These are phyloP conservation scores for Eimeria sp. DNA, from an alignment of 169 alveolate species.

Conservation along the genomic window DNA sequence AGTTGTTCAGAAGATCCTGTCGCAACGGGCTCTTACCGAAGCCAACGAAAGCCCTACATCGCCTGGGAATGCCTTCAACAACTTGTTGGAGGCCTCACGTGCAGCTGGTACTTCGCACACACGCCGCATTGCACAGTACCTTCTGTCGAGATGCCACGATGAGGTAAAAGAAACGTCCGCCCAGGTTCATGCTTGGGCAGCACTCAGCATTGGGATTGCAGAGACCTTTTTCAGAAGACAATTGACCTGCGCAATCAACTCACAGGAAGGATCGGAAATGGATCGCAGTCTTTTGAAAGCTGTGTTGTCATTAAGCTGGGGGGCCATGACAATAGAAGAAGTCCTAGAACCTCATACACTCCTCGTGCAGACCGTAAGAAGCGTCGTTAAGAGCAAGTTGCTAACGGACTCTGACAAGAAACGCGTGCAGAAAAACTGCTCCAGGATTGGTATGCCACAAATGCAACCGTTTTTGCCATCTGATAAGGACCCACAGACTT, in stretches of 20 bases:
- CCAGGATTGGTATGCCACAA: conserved; percentile 1
- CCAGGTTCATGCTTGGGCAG: conserved; percentile 42
- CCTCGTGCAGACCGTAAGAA: not conserved
- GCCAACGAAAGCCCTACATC: conserved; percentile 23
- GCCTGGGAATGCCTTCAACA: conserved; percentile 65
- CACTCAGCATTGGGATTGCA: conserved; percentile 42
- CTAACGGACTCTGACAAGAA: conserved; percentile 47
- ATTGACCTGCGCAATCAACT: conserved; percentile 15
- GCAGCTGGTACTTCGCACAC: conserved; percentile 2
- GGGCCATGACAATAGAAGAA: not conserved
- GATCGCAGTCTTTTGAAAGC: conserved; percentile 41
- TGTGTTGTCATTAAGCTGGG: conserved; percentile 58
- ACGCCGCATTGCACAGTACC: not conserved
- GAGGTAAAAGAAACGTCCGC: conserved; percentile 2
- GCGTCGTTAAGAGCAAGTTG: conserved; percentile 21
- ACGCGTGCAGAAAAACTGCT: conserved; percentile 34
- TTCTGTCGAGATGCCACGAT: conserved; percentile 47
- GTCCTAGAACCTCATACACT: conserved; percentile 19
- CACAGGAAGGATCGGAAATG: conserved; percentile 1
- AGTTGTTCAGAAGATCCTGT: conserved; percentile 34
- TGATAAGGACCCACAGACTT: not conserved
- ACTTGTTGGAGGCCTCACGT: conserved; percentile 34
- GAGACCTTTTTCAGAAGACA: conserved; percentile 30
- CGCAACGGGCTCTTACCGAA: conserved; percentile 35
- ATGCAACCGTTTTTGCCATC: conserved; percentile 32